Percentiles rank a stretch among this genome's conserved stretches.
phyloP scores from a whole-genome alignment of 495 filamentous ascomycete genomes.

The Penicillium antarcticum region DNA sequence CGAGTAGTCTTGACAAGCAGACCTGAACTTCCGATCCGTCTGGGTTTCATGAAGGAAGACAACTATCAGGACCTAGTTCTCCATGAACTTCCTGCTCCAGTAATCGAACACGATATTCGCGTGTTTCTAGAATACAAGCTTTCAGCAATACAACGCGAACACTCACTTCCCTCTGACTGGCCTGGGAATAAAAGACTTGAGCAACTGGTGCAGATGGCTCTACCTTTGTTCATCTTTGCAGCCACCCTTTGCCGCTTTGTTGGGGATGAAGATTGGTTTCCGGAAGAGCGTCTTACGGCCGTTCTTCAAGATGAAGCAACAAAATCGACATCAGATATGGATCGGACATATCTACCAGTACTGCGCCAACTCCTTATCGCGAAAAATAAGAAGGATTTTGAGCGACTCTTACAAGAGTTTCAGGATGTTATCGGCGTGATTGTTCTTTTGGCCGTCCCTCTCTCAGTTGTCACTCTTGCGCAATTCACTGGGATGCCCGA shows the following conservation, averaged over 20 bases:
- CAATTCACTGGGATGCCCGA: neutral
- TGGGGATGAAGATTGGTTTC: neutral
- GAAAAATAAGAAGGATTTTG: neutral
- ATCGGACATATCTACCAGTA: constrained; percentile 17
- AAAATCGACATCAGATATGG: constrained; percentile 1
- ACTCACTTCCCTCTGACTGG: constrained; percentile 4
- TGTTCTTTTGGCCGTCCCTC: constrained; percentile 10
- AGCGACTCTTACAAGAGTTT: constrained; percentile 7
- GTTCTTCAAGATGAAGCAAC: constrained; percentile 1
- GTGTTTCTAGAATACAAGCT: constrained; percentile 16
- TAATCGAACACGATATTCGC: constrained; percentile 19
- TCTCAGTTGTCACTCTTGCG: constrained; percentile 6
- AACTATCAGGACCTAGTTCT: constrained; percentile 16
- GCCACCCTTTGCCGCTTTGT: constrained; percentile 25
- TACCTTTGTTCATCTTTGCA: constrained; percentile 24
- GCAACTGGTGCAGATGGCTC: constrained; percentile 2
- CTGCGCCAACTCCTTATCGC: constrained; percentile 9
- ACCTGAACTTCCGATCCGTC: constrained; percentile 43
- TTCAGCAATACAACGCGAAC: constrained; percentile 6
- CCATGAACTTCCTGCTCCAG: constrained; percentile 11
- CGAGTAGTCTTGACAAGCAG: constrained; percentile 38
- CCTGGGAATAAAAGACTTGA: neutral
- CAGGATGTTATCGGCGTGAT: constrained; percentile 13
- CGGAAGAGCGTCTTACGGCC: neutral
- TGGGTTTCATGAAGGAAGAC: constrained; percentile 16